phyloP scores from a whole-genome alignment of 23 red algal species.

The Chondrus crispus region DNA sequence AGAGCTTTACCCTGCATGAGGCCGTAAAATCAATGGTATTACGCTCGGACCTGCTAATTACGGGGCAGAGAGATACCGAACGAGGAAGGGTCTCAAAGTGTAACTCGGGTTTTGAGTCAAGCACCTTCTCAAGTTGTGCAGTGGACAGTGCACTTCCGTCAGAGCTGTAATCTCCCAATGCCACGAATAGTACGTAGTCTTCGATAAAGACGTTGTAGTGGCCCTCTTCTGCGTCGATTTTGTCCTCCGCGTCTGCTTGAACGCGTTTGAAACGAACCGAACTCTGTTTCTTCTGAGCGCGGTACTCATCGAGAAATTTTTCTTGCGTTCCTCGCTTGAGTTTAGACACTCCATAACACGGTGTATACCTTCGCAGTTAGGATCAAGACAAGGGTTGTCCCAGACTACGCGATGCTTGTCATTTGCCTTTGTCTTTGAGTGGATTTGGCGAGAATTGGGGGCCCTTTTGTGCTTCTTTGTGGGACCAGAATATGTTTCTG shows the following conservation, averaged over 20 bases:
- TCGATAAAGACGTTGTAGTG: neutral
- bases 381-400: neutral
- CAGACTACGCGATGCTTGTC: neutral
- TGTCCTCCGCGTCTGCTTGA: too few relatives aligned
- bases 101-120: neutral
- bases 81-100: neutral
- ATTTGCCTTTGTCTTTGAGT: too few relatives aligned
- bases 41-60: too few relatives aligned
- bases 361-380: neutral
- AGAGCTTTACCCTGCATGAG: neutral
- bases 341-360: neutral
- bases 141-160: neutral
- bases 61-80: neutral
- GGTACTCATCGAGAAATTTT: neutral
- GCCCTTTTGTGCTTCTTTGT: too few relatives aligned
- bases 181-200: neutral
- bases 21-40: neutral
- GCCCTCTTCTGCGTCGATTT: neutral
- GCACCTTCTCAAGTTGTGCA: neutral
- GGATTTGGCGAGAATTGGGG: too few relatives aligned
- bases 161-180: conserved; percentile 1
- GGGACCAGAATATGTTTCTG: too few relatives aligned
- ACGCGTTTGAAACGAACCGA: neutral
- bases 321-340: neutral
- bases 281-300: neutral